Conservation (phyloP, 768 basidiomycete species). For the Leucocoprinus birnbaumii region DNA sequence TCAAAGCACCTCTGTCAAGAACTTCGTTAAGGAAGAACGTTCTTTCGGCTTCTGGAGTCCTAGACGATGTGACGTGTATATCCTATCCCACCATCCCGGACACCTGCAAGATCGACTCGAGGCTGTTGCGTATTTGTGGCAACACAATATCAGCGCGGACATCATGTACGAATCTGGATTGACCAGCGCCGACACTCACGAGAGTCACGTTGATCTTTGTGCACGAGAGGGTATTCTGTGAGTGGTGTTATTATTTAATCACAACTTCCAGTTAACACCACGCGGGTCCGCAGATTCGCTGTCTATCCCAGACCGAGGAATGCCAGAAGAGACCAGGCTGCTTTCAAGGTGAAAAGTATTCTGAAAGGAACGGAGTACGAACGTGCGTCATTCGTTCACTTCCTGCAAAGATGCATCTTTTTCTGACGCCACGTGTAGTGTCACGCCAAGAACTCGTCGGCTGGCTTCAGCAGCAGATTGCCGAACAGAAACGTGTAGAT, state of each 20-base stretch:
- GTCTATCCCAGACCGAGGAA: conserved; percentile 50
- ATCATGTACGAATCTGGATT: conserved; percentile 83
- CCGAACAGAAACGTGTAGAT: conserved; percentile 78
- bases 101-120: conserved; percentile 77
- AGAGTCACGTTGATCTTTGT: conserved; percentile 66
- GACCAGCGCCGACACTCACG: conserved; percentile 52
- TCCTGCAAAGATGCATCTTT: neutral
- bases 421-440: conserved; percentile 20
- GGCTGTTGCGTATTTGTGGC: conserved; percentile 74
- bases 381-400: conserved; percentile 35
- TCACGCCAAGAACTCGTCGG: conserved; percentile 67
- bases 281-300: conserved; percentile 32
- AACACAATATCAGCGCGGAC: conserved; percentile 80
- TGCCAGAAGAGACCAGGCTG: conserved; percentile 55
- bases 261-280: neutral
- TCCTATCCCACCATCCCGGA: conserved; percentile 76
- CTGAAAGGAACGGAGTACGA: conserved; percentile 76
- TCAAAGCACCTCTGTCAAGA: conserved; percentile 66
- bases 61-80: conserved; percentile 84
- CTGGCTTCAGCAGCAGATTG: conserved; percentile 75
- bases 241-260: conserved; percentile 19
- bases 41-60: conserved; percentile 91
- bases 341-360: conserved; percentile 83
- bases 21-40: conserved; percentile 70
- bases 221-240: conserved; percentile 83